Evolutionary conservation across 1,139 yeast genomes (phyloP), one percentile per base, ranked within the genome.

Genomic region (Geotrichum citri-aurantii): DNA sequence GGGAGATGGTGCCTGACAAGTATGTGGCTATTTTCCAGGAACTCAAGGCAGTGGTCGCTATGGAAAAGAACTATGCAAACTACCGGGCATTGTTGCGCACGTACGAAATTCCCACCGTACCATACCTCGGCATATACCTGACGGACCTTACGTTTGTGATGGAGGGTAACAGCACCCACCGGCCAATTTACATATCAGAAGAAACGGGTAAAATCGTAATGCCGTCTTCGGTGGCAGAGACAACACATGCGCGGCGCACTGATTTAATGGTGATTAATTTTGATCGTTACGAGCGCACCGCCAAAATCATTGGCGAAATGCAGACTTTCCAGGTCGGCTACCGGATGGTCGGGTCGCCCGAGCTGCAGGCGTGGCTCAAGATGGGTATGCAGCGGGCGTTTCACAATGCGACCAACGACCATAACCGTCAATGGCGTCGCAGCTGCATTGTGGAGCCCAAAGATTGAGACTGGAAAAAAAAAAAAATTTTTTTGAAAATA

Each of bases 121-220:
- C 98, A 7, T 92, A 89, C 70, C 79, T 91, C 61, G 90, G 95
- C 48, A 75, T 91, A 58, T 89, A 88, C 69, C 77, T 91, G 55
- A 95, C 90, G 68, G 98, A 92, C 71, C 76, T 92, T 67, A 90
- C 96, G 0, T 88, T 91, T 73, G 85, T 90, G 24, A 84, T 85
- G 54, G 98, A 92, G 67, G 97, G 97, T n/a, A 91, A 90, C 70
- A 82, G 90, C 46, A 85, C 66, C 53, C 55, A 81, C 65, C 82
- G 79, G 68, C 77, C 92, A 68, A 59, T 65, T 24, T 50, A 61
- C 11, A 52, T 62, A 27, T 65, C 60, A 52, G 50, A 50, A 33
- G 58, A 64, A 54, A 40, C 54, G 5, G 56, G 52, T 2, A 42
- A 37, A 10, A 49, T 52, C 7, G 21, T 56, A 27, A 47, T 52